phyloP scores from a whole-genome alignment of 2,329 filamentous ascomycete species.

The Westerdykella ornata region DNA sequence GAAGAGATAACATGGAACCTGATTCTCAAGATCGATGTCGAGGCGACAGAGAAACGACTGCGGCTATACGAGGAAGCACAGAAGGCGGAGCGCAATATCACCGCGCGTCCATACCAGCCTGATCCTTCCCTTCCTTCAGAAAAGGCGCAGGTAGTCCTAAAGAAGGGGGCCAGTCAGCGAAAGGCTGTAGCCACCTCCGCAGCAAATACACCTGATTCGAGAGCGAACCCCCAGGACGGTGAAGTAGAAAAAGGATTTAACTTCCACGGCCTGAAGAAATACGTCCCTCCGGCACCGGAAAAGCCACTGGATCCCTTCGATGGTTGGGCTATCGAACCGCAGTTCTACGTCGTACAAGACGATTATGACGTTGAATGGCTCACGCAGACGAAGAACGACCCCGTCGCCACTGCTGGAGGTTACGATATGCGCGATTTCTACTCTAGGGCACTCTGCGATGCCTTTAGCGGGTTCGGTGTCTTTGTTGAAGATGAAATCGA shows the following conservation, averaged over 20 bases:
- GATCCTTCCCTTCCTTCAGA: constrained; percentile 14
- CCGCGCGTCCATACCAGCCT: constrained; percentile 29
- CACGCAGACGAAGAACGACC: constrained; percentile 58
- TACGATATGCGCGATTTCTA: constrained; percentile 81
- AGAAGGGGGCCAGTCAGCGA: constrained; percentile 62
- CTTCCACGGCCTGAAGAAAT: constrained; percentile 73
- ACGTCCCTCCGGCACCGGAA: constrained; percentile 55
- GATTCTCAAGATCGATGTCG: constrained; percentile 62
- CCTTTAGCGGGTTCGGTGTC: constrained; percentile 81
- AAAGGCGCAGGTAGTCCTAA: constrained; percentile 35
- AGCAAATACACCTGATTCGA: constrained; percentile 14
- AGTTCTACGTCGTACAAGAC: constrained; percentile 63
- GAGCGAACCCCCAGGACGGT: constrained; percentile 17
- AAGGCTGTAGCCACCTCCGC: constrained; percentile 33
- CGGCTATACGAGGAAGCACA: constrained; percentile 68
- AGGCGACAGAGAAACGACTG: constrained; percentile 56
- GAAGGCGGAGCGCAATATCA: constrained; percentile 44
- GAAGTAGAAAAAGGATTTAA: constrained; percentile 40
- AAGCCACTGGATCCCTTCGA: constrained; percentile 85
- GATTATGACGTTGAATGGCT: constrained; percentile 72
- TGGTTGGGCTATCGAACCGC: constrained; percentile 57
- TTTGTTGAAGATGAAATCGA: constrained; percentile 70
- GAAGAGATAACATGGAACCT: constrained; percentile 88
- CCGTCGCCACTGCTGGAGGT: constrained; percentile 66
- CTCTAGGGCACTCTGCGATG: constrained; percentile 72